Conservation (phyloP, 2,329 filamentous ascomycete genomes). For the Paecilomyces sp. region DNA sequence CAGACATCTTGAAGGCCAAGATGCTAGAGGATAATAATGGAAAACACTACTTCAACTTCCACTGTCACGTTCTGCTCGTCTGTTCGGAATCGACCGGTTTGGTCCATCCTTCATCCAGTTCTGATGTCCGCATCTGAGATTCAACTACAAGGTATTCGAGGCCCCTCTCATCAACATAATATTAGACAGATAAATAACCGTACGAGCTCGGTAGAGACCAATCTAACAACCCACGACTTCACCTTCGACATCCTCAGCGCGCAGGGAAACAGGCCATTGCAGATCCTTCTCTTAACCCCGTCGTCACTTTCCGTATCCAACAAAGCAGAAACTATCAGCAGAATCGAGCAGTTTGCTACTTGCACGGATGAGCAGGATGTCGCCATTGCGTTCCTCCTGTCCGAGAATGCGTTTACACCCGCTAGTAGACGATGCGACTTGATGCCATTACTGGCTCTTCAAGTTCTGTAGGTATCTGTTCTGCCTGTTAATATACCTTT, state of each 20-base stretch:
- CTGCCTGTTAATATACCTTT: neutral
- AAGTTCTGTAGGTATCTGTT: conserved; percentile 15
- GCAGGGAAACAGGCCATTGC: conserved; percentile 4
- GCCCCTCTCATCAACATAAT: too few species aligned
- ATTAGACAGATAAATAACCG: neutral
- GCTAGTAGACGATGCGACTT: conserved; percentile 13
- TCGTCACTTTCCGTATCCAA: conserved; percentile 8
- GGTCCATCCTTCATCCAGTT: conserved; percentile 19
- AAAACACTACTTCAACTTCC: conserved; percentile 4
- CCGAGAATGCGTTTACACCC: conserved; percentile 11
- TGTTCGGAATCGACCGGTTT: conserved; percentile 32
- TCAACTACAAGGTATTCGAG: conserved; percentile 13
- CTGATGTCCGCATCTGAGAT: conserved; percentile 7
- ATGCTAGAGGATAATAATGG: neutral
- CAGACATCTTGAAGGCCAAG: neutral
- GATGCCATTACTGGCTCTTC: conserved; percentile 13
- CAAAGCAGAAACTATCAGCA: conserved; percentile 11
- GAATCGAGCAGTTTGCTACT: conserved; percentile 10
- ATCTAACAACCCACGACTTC: conserved; percentile 14
- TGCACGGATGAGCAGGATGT: conserved; percentile 3
- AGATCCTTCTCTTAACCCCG: conserved; percentile 14
- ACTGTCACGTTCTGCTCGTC: conserved; percentile 33
- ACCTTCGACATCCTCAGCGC: conserved; percentile 4
- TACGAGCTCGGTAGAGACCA: conserved; percentile 7
- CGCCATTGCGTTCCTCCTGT: conserved; percentile 16